phyloP scores from a whole-genome alignment of 305 asterid species.

The Ilex paraguariensis region DNA sequence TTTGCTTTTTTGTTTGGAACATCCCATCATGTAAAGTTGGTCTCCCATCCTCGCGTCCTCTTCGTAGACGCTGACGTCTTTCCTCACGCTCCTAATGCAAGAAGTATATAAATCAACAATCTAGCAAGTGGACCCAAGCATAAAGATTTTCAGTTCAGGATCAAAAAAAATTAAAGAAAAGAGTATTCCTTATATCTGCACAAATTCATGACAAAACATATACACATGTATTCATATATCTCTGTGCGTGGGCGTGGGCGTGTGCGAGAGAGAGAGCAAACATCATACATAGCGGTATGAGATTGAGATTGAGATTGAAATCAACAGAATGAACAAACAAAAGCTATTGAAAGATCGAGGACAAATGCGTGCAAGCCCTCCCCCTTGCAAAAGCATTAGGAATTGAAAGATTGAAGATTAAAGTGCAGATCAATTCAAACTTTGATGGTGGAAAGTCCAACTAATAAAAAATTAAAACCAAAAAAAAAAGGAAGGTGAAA shows the following conservation, averaged over 20 bases:
- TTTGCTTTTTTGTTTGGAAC: conserved; percentile 60
- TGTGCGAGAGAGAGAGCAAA: not conserved
- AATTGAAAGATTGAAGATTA: too few relatives aligned
- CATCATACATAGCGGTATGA: too few relatives aligned
- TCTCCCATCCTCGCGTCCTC: conserved; percentile 64
- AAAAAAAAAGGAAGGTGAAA: too few relatives aligned
- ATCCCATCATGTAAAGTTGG: conserved; percentile 48
- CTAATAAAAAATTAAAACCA: too few relatives aligned
- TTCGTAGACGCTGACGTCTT: conserved; percentile 62
- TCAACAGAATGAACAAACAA: too few relatives aligned
- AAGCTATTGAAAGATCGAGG: too few relatives aligned
- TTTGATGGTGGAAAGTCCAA: too few relatives aligned
- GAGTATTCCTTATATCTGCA: not conserved
- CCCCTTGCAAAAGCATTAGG: too few relatives aligned
- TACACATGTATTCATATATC: not conserved
- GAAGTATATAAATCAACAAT: not conserved
- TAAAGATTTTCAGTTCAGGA: not conserved
- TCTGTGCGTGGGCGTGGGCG: too few relatives aligned
- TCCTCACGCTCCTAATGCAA: conserved; percentile 82
- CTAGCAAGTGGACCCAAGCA: not conserved
- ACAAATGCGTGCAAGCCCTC: too few relatives aligned
- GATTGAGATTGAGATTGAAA: too few relatives aligned
- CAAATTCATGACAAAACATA: not conserved
- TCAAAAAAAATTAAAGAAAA: not conserved
- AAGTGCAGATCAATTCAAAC: too few relatives aligned